A percentile compares a stretch with the other conserved stretches of the same genome.
phyloP scores from a whole-genome alignment of 805 yeast genomes.

The Wickerhamomyces silvicola region DNA sequence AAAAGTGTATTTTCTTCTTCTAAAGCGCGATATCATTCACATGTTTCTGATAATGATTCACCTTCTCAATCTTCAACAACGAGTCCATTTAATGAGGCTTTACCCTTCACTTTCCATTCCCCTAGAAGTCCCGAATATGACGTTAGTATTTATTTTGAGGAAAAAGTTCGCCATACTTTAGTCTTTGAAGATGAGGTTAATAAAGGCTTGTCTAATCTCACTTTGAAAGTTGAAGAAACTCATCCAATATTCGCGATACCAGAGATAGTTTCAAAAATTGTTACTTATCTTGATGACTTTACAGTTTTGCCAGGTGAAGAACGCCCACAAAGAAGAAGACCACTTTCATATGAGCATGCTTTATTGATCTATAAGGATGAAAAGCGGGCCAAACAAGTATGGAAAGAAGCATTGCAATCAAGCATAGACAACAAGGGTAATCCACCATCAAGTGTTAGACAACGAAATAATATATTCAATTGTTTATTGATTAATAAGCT shows the following conservation, averaged over 20 bases:
- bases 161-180: slow-evolving; percentile 2
- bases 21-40: slow-evolving; percentile 6
- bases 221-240: neutral
- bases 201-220: slow-evolving; percentile 7
- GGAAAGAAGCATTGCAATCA: slow-evolving; percentile 28
- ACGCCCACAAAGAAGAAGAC: slow-evolving; percentile 57
- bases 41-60: slow-evolving; percentile 11
- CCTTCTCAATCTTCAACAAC: slow-evolving; percentile 7
- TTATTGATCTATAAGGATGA: slow-evolving; percentile 54
- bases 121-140: no score
- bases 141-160: slow-evolving; percentile 1
- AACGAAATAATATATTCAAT: slow-evolving; percentile 35
- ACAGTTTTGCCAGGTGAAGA: slow-evolving; percentile 54
- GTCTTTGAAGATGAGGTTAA: slow-evolving; percentile 7
- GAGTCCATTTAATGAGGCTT: no score
- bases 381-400: slow-evolving; percentile 37
- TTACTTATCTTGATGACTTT: slow-evolving; percentile 53
- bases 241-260: slow-evolving; percentile 60
- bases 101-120: slow-evolving; percentile 5
- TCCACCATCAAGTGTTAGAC: slow-evolving; percentile 10
- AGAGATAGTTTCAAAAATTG: slow-evolving; percentile 60
- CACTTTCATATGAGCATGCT: slow-evolving; percentile 65
- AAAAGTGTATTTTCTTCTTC: slow-evolving; percentile 14
- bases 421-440: slow-evolving; percentile 12
- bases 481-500: slow-evolving; percentile 65